These are phyloP conservation scores for Verbena officinalis DNA, from an alignment of 257 asterid genomes.

Conservation along the genomic window DNA sequence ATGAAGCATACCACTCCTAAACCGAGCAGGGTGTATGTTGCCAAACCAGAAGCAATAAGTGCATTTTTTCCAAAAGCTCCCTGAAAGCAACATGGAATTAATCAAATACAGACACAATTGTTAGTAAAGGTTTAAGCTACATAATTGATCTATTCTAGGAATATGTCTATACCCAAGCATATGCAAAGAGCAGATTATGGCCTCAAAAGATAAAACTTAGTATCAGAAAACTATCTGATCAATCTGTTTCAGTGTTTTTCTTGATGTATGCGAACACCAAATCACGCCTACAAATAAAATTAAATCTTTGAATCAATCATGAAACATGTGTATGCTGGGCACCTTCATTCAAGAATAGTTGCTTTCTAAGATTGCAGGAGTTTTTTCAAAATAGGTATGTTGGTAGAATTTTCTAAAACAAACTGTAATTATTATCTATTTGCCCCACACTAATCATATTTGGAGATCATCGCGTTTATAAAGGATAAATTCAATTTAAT, in stretches of 20 bases:
- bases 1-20: slow-evolving; percentile 64
- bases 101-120: background rate
- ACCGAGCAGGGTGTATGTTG: slow-evolving; percentile 68
- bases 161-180: background rate
- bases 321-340: background rate
- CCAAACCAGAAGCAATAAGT: slow-evolving; percentile 57
- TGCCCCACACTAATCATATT: background rate
- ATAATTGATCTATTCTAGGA: background rate
- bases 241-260: background rate
- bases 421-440: background rate
- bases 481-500: background rate
- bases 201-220: background rate
- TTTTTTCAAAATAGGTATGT: background rate
- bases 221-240: background rate
- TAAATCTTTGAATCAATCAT: background rate
- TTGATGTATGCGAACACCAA: background rate
- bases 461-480: background rate
- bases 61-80: slow-evolving; percentile 72
- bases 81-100: slow-evolving; percentile 34
- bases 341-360: background rate
- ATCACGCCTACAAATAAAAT: background rate
- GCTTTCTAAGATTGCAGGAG: background rate
- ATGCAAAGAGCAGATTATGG: background rate
- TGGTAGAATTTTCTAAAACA: background rate
- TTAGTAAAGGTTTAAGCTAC: background rate